Base-by-base conservation (phyloP, 129 eudicot genomes). In the Chrysanthemum seticuspe region DNA sequence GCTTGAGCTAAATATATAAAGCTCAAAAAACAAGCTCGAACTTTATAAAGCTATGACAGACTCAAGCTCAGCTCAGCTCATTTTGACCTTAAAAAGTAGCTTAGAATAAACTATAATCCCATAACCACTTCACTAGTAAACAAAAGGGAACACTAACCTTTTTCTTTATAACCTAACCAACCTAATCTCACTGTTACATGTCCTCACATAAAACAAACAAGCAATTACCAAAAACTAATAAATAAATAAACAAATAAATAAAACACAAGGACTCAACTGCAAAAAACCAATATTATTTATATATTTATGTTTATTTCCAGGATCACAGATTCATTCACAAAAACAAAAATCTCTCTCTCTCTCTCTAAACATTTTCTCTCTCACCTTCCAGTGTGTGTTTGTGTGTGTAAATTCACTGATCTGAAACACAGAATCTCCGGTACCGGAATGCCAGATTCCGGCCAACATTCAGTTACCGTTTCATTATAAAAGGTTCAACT, bases 381-480 rank as follows among this genome's bases (percentile, higher is more conserved):
- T 64, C 51, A 34, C 13, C 44, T 4, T 64, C 27, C 10, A 6
- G 15, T 34, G 21, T 29, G 47, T 62, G 19, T 36, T 5, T 10
- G 19, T 65, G 23, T 44, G 69, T 40, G n/a, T 13, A 16, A 65
- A 14, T 25, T 62, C 8, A 62, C 67, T 65, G 53, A 65, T 65
- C 69, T 65, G 67, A 31, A 31, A 14, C 18, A 29, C 53, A n/a
- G 50, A 63, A 34, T 64, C 27, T 64, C 25, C 68, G 53, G 53
- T 13, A 65, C 70, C 70, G 70, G 70, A 16, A 65, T 65, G 70
- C 45, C 50, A 65, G 18, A 65, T 45, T 65, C 69, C 27, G 70
- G 29, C 54, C 44, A 65, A 3, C 13, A 40, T 36, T 65, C 9
- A 62, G 5, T 5, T 3, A 64, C 68, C 1, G 19, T 64, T 36